phyloP scores from a whole-genome alignment of 73 alveolate genomes.

The Tetrahymena elliotti region DNA sequence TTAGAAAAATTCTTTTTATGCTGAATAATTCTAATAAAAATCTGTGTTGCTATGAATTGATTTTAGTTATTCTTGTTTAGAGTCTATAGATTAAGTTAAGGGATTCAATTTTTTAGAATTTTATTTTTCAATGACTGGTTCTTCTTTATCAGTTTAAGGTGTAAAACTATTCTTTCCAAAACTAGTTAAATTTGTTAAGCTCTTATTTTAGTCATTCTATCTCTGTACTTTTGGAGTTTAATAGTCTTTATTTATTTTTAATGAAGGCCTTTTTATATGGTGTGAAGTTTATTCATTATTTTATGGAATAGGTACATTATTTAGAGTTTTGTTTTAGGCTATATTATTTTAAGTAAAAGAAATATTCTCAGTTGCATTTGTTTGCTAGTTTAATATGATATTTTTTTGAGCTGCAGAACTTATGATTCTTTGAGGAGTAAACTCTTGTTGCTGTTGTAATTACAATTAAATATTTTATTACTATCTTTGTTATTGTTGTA shows the following conservation, averaged over 20 bases:
- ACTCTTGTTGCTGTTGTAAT: neutral
- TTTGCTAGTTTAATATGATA: neutral
- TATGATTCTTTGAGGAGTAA: neutral
- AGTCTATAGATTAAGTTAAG: neutral
- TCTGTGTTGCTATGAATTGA: neutral
- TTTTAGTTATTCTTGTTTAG: neutral
- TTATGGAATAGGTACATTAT: too few relatives aligned
- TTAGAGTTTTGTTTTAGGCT: too few relatives aligned
- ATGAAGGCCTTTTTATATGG: neutral
- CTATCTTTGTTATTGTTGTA: neutral
- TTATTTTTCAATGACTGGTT: neutral
- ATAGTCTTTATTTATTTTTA: neutral
- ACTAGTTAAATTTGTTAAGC: neutral
- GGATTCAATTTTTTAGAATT: neutral
- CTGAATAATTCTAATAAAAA: neutral
- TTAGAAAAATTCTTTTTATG: neutral
- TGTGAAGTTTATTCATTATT: neutral
- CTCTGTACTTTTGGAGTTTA: neutral
- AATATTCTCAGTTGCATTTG: neutral
- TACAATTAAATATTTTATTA: neutral
- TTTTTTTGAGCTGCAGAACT: neutral
- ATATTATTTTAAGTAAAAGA: neutral
- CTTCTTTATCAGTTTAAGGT: neutral
- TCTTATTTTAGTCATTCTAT: neutral
- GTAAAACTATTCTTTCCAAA: neutral